Base-by-base conservation (phyloP, 75 land plant species). In the Selaginella moellendorffii region DNA sequence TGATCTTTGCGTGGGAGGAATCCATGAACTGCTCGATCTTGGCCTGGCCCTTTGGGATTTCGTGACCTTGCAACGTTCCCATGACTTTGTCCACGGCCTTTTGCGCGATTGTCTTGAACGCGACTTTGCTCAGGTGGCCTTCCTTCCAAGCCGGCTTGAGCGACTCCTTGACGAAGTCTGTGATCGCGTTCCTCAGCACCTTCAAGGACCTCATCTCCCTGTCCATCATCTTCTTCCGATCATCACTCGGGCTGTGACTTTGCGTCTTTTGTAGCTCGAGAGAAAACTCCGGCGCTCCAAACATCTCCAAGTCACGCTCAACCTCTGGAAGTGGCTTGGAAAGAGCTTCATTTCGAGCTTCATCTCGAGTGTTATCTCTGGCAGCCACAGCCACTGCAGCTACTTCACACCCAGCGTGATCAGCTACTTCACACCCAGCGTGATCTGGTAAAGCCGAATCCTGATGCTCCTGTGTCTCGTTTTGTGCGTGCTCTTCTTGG, bases 11-110 rank as follows among this genome's bases (percentile, higher is more conserved):
- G 54, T 74, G 78, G 1, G 89, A 83, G 64, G 58, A 28, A 21
- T 79, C 61, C 63, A 92, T 62, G 69, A 79, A 92, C 1, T 68
- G 72, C 26, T 85, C 89, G 56, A 88, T 75, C 52, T 81, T 88
- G 66, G 85, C 96, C 61, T 76, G 83, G 1, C 83, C 78, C 54
- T 81, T 82, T 63, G 96, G 97, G 22, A 92, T 66, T 68, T 76
- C 77, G 67, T 79, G 79, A 27, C 69, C 72, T 30, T 76, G 78
- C 0, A 85, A 31, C 12, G 96, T 75, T 62, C 80, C 71, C 9
- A 80, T 70, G 27, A 92, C 96, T 71, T 92, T 92, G n/a, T 92
- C 97, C 61, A 85, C 86, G 22, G 84, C 97, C 58, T 88, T 92
- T 74, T 85, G 88, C 42, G 90, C 97, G 54, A 92, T 83, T 2